These are phyloP conservation scores for Mycena galericulata DNA, from an alignment of 768 basidiomycete genomes.

Conservation along the genomic window DNA sequence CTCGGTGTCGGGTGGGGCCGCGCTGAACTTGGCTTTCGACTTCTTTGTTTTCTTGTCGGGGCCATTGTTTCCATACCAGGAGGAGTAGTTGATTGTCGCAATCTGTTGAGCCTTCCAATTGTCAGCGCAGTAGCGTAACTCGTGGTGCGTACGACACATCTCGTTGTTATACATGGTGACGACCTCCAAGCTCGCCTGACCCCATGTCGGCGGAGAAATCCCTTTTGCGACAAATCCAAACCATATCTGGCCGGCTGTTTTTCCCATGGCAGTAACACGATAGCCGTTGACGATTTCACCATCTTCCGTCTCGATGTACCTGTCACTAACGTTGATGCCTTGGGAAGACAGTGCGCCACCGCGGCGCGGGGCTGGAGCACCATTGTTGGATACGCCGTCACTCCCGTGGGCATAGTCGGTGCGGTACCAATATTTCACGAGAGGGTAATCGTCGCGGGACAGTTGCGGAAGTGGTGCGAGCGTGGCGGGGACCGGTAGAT, in stretches of 20 bases:
- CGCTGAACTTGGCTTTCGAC: background rate
- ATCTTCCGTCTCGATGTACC: background rate
- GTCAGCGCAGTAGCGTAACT: slow-evolving; percentile 35
- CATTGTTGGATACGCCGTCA: background rate
- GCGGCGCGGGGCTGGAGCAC: background rate
- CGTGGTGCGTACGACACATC: slow-evolving; percentile 30
- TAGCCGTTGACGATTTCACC: background rate
- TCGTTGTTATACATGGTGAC: slow-evolving; percentile 22
- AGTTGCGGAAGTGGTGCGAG: background rate
- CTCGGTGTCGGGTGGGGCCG: too few species aligned
- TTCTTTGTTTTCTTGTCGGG: background rate
- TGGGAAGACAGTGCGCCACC: background rate
- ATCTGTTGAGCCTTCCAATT: slow-evolving; percentile 38
- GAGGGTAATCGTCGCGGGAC: background rate
- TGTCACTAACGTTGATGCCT: background rate
- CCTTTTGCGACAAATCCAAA: background rate
- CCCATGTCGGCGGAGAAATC: slow-evolving; percentile 5
- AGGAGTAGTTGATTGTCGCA: slow-evolving; percentile 34
- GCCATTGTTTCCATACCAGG: slow-evolving; percentile 22
- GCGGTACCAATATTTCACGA: background rate
- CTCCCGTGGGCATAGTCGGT: background rate
- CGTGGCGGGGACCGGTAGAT: background rate
- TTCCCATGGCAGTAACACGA: background rate
- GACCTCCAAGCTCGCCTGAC: slow-evolving; percentile 11
- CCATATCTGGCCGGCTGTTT: background rate